phyloP scores from a whole-genome alignment of 495 filamentous ascomycete species.

The Friedmanniomyces simplex region DNA sequence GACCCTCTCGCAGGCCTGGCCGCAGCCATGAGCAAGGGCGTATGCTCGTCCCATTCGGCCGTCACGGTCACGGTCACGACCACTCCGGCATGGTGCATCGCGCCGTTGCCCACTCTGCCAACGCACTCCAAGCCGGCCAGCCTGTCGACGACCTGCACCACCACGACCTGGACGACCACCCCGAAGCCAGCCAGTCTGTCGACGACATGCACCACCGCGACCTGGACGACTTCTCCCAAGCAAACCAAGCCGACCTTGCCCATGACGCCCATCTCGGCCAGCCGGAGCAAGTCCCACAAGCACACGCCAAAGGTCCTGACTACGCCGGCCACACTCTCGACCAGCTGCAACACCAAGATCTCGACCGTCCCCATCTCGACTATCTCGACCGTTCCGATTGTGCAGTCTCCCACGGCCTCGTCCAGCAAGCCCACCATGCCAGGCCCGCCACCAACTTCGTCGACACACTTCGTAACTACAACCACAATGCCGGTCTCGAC shows the following conservation, averaged over 20 bases:
- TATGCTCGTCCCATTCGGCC: not conserved
- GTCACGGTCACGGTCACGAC: not conserved
- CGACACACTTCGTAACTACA: not conserved
- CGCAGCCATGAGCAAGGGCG: not conserved
- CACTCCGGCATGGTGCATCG: not conserved
- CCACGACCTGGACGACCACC: not conserved
- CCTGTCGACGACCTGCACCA: not conserved
- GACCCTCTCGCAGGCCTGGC: not conserved
- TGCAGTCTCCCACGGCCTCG: no score
- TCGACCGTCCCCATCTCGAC: not conserved
- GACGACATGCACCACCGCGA: no score
- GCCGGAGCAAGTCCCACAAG: not conserved
- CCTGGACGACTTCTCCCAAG: no score
- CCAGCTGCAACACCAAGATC: not conserved
- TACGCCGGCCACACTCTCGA: not conserved
- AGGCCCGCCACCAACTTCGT: not conserved
- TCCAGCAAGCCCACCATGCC: not conserved
- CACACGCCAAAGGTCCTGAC: not conserved
- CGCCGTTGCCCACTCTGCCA: not conserved
- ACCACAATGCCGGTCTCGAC: not conserved
- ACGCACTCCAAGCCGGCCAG: not conserved
- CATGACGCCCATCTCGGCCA: no score
- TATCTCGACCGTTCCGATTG: no score
- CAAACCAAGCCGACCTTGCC: no score
- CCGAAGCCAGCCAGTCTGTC: not conserved